Percentiles rank a stretch among this genome's conserved stretches.
phyloP scores from a whole-genome alignment of 306 rosid genomes.

The Luffa acutangula region DNA sequence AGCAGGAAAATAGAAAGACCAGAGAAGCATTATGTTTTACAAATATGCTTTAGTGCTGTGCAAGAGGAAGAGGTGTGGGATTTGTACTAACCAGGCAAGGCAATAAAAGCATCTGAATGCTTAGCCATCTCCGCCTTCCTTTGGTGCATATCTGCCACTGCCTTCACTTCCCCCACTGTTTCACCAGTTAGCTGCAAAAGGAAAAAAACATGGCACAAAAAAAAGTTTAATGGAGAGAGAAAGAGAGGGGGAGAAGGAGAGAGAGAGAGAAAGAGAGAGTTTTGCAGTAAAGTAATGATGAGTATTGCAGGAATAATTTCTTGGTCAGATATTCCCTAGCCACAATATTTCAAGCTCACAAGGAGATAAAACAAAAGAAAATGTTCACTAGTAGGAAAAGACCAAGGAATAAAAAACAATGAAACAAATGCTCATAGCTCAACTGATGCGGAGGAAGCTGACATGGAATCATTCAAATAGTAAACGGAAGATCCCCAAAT shows the following conservation, averaged over 20 bases:
- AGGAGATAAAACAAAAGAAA: slow-evolving; percentile 2
- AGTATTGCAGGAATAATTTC: not conserved
- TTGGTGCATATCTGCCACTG: slow-evolving; percentile 98
- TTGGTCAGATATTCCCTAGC: slow-evolving; percentile 13
- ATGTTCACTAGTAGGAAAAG: slow-evolving; percentile 5
- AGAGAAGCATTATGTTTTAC: not conserved
- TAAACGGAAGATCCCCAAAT: slow-evolving; percentile 4
- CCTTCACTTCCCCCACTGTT: slow-evolving; percentile 93
- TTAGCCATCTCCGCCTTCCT: slow-evolving; percentile 97
- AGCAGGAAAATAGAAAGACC: not conserved
- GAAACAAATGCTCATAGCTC: not conserved
- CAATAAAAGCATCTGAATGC: slow-evolving; percentile 96
- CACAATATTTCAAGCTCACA: not conserved
- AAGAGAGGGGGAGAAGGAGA: not conserved
- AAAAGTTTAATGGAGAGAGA: not conserved
- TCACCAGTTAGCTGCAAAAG: slow-evolving; percentile 80
- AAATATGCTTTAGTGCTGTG: not conserved
- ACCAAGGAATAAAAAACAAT: slow-evolving; percentile 12
- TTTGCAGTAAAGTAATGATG: slow-evolving; percentile 14
- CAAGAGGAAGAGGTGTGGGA: not conserved
- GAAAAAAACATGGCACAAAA: not conserved
- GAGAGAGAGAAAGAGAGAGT: slow-evolving; percentile 9
- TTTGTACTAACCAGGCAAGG: slow-evolving; percentile 74
- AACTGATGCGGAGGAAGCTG: not conserved
- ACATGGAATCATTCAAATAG: slow-evolving; percentile 1